Percentiles rank a stretch among this genome's conserved stretches.
Conservation (phyloP, 2,329 filamentous ascomycete genomes). For the Stachybotrys elegans region DNA sequence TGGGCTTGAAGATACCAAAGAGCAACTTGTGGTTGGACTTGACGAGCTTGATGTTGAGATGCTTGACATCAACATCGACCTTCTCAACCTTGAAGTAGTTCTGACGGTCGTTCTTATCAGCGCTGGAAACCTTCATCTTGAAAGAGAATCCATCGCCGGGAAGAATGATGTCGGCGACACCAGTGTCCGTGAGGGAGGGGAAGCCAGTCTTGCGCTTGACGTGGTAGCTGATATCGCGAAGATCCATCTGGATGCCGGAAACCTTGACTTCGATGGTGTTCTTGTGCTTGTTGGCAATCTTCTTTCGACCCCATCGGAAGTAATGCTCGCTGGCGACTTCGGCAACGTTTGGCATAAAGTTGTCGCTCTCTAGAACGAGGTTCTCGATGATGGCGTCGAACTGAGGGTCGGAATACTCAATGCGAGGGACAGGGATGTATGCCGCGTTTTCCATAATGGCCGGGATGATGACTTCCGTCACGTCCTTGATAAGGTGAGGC, state of each 20-base stretch:
- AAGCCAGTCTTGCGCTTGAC: conserved; percentile 94
- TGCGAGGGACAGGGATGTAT: conserved; percentile 89
- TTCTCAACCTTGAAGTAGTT: conserved; percentile 95
- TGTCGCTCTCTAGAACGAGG: conserved; percentile 90
- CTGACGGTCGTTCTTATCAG: conserved; percentile 67
- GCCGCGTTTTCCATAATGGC: conserved; percentile 75
- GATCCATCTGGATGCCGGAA: conserved; percentile 86
- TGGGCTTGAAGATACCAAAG: conserved; percentile 79
- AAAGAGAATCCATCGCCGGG: conserved; percentile 86
- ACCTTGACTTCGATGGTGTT: conserved; percentile 80
- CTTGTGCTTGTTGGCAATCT: conserved; percentile 71
- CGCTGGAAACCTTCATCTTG: conserved; percentile 81
- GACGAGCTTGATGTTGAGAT: conserved; percentile 84
- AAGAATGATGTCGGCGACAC: conserved; percentile 83
- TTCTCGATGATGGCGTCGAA: conserved; percentile 92
- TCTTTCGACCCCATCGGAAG: conserved; percentile 91
- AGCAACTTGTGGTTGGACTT: conserved; percentile 93
- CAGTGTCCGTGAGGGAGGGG: conserved; percentile 79
- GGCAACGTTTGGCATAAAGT: conserved; percentile 87
- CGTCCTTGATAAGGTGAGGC: conserved; percentile 83
- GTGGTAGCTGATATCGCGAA: conserved; percentile 88
- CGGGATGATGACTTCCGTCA: conserved; percentile 82
- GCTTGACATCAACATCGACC: conserved; percentile 74
- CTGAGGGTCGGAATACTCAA: conserved; percentile 82
- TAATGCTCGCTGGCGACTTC: conserved; percentile 92